Evolutionary conservation across 2,329 filamentous ascomycete species (phyloP), one percentile per base, ranked within the genome.

Genomic region (Nemania sp.): DNA sequence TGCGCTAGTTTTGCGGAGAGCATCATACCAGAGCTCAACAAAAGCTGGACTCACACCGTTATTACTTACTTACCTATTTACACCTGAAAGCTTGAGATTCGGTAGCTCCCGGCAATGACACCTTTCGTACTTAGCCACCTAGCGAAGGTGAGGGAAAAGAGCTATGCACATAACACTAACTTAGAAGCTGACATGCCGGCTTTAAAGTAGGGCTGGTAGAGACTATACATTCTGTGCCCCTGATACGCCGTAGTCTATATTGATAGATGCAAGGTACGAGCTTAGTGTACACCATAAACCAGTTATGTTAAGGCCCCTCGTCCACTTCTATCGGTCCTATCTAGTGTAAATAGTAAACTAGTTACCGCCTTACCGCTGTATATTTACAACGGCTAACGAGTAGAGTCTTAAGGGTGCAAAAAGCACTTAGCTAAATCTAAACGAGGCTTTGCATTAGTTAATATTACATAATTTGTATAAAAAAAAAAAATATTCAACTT

Each of bases 111-210:
- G 59, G 54, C 12, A 18, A 39, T 39, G 34, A 42, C 17, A 21
- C 55, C 39, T 20, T 47, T 62, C 34, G 32, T 11, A 54, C 49
- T 32, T 61, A 61, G 59, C 35, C 7, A 54, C 49, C 21, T 61
- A 61, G 59, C 35, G 15, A 34, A 47, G 17, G 50, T 32, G 37
- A 55, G n/a, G 17, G 15, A 34, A 35, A 10, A 48, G 37, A 50
- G 12, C 20, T 15, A 29, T 7, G 25, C 25, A 29, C 7, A 29
- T 7, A 4, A 29, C 25, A 29, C 25, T 29, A n/a, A n/a, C n/a
- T n/a, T n/a, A 29, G 25, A 29, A 29, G 25, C 25, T 4, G 25
- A 3, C 25, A 29, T 29, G 25, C 25, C 25, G 7, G 25, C 25
- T 29, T 7, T 29, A 29, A 4, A 7, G 25, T 29, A 29, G 25